Percentiles rank a stretch among this genome's conserved stretches.
Conservation (phyloP, 179 eudicot genomes). For the Sideroxylon spinosum region DNA sequence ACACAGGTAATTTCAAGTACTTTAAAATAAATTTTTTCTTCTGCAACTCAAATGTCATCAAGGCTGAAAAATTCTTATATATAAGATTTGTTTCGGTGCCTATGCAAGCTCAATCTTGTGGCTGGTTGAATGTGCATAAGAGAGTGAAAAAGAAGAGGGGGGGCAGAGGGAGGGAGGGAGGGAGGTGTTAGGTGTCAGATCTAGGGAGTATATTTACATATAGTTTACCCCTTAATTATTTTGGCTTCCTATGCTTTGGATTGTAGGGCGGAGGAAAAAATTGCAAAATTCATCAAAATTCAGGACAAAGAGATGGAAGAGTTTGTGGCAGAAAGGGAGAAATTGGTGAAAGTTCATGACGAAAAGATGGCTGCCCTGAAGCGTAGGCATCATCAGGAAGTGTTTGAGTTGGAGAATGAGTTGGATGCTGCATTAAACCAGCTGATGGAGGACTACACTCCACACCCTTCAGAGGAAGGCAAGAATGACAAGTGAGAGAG, state of each 20-base stretch:
- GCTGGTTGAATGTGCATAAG: background rate
- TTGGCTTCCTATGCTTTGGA: background rate
- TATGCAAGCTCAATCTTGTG: background rate
- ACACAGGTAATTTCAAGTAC: constrained; percentile 35
- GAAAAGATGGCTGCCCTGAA: constrained; percentile 40
- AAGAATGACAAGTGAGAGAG: background rate
- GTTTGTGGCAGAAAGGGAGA: constrained; percentile 45
- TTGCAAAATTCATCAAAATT: constrained; percentile 30
- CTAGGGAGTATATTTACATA: background rate
- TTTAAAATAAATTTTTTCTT: background rate
- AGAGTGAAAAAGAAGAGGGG: no score
- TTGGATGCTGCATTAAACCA: constrained; percentile 36
- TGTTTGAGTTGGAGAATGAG: constrained; percentile 43
- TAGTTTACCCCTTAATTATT: background rate
- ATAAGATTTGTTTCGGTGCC: background rate
- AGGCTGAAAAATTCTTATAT: no score
- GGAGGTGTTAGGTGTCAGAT: background rate
- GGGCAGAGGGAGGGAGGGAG: background rate
- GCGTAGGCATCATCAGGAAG: constrained; percentile 43
- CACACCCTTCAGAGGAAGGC: constrained; percentile 11
- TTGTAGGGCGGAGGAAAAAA: constrained; percentile 39
- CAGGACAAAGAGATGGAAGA: constrained; percentile 55
- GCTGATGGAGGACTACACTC: constrained; percentile 54
- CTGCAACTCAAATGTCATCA: no score
- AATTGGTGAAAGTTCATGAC: constrained; percentile 32